phyloP scores from a whole-genome alignment of 2,329 filamentous ascomycete species.

The Davidsoniella neocaledoniae region DNA sequence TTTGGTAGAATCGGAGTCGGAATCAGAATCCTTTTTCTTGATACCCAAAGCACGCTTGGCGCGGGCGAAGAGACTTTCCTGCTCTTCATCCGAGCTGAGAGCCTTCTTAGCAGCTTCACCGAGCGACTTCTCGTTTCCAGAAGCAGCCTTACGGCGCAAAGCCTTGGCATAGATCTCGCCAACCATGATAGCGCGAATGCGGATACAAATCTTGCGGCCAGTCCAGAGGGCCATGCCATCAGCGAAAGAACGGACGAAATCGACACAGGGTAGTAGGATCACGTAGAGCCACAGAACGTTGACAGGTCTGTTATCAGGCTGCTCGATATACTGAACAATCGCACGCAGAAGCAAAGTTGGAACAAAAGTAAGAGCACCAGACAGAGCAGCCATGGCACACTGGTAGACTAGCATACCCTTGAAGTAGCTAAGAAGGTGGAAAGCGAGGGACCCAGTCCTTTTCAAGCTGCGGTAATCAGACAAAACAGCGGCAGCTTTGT shows the following conservation, averaged over 20 bases:
- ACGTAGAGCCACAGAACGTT: constrained; percentile 96
- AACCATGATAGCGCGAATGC: constrained; percentile 83
- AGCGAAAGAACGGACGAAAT: constrained; percentile 62
- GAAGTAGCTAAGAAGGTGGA: constrained; percentile 76
- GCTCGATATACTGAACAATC: constrained; percentile 88
- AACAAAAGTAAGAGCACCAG: constrained; percentile 72
- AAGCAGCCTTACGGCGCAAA: constrained; percentile 72
- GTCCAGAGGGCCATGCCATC: constrained; percentile 85
- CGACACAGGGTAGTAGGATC: constrained; percentile 70
- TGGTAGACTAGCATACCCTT: constrained; percentile 59
- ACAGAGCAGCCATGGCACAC: constrained; percentile 61
- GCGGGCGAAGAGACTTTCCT: constrained; percentile 28
- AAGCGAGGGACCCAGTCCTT: constrained; percentile 61
- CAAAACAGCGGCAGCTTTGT: constrained; percentile 71
- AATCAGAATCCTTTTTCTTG: constrained; percentile 32
- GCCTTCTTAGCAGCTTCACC: constrained; percentile 37
- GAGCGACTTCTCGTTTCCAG: constrained; percentile 56
- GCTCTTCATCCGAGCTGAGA: constrained; percentile 20
- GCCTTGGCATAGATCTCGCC: constrained; percentile 97
- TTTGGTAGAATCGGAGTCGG: constrained; percentile 15
- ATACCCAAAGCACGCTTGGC: constrained; percentile 42
- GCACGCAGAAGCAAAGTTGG: constrained; percentile 81
- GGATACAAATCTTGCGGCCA: constrained; percentile 85
- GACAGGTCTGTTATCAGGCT: constrained; percentile 53
- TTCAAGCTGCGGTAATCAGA: constrained; percentile 71